Evolutionary conservation across 805 yeast species (phyloP).

Genomic region (Huiozyma naganishii): DNA sequence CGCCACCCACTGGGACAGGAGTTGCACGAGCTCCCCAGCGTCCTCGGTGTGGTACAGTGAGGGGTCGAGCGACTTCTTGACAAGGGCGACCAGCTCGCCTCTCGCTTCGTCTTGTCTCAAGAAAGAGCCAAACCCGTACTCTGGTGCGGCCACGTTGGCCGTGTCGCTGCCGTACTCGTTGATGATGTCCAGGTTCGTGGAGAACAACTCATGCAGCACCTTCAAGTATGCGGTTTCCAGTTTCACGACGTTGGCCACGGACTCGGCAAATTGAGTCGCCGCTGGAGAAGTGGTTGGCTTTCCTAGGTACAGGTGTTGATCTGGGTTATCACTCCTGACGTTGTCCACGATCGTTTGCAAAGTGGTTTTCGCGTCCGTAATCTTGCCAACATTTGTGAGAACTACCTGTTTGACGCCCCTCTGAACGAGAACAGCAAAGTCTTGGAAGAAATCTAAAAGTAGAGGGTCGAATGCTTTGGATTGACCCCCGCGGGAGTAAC

Average conservation of each 20-base stretch:
- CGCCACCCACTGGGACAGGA: constrained; percentile 62
- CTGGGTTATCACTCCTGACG: constrained; percentile 41
- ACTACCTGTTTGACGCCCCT: constrained; percentile 41
- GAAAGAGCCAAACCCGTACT: constrained; percentile 75
- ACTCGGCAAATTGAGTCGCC: neutral
- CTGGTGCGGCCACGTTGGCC: constrained; percentile 55
- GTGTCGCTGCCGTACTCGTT: constrained; percentile 42
- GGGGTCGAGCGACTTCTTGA: constrained; percentile 37
- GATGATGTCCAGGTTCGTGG: constrained; percentile 42
- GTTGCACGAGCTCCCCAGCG: constrained; percentile 40
- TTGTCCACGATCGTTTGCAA: constrained; percentile 41
- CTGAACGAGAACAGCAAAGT: constrained; percentile 36
- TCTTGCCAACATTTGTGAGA: constrained; percentile 36
- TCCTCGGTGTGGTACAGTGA: constrained; percentile 33
- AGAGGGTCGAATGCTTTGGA: constrained; percentile 49
- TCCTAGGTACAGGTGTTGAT: constrained; percentile 57
- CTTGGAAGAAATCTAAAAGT: constrained; percentile 63
- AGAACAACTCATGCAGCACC: constrained; percentile 59
- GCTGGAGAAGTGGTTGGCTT: constrained; percentile 3
- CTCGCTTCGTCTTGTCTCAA: constrained; percentile 46
- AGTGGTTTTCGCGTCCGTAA: constrained; percentile 24
- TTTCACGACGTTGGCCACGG: constrained; percentile 31
- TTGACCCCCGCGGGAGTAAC: constrained; percentile 28
- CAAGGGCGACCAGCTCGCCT: constrained; percentile 33
- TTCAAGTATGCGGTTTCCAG: constrained; percentile 71